phyloP scores from a whole-genome alignment of 345 rosid genomes.

The Anastatica hierochuntica region DNA sequence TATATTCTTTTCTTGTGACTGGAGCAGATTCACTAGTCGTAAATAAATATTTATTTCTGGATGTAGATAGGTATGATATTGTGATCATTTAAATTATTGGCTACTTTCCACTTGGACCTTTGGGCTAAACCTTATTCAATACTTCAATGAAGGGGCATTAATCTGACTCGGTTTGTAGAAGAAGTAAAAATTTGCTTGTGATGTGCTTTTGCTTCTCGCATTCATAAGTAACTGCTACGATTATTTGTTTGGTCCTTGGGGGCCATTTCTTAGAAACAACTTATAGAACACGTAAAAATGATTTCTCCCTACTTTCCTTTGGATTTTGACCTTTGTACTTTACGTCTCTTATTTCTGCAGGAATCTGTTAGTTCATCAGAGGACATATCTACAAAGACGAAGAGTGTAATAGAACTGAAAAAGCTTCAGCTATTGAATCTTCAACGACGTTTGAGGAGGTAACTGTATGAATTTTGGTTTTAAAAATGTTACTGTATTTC shows the following conservation, averaged over 20 bases:
- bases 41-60: neutral
- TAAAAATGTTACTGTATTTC: neutral
- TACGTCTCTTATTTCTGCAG: conserved; percentile 27
- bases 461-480: conserved; percentile 4
- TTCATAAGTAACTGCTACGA: no score
- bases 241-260: no score
- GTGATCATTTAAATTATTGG: neutral
- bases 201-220: no score
- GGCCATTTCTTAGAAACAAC: no score
- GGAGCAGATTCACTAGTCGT: neutral
- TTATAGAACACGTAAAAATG: no score
- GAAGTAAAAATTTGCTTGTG: no score
- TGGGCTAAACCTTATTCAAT: no score
- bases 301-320: no score
- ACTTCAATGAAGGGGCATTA: no score
- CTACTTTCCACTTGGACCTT: neutral
- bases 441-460: conserved; percentile 78
- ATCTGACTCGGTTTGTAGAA: no score
- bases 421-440: conserved; percentile 75
- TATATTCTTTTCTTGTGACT: neutral
- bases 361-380: conserved; percentile 72
- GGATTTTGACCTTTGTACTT: neutral
- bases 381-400: conserved; percentile 80
- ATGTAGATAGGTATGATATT: neutral
- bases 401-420: conserved; percentile 86